Evolutionary conservation across 1,139 yeast species (phyloP), one percentile per base, ranked within the genome.

Genomic region (Yamadazyma aaseri): DNA sequence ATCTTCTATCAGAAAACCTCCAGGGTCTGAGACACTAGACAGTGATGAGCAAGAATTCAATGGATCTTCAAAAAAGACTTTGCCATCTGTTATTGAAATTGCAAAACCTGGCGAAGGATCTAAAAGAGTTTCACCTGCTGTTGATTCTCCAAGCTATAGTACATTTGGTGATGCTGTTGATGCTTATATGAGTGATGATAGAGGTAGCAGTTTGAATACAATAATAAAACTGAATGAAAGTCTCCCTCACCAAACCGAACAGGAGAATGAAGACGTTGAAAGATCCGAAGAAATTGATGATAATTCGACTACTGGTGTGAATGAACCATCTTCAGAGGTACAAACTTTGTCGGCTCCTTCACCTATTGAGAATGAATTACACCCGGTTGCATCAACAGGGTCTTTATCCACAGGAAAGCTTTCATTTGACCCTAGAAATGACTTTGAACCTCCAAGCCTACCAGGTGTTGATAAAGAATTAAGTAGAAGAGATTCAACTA

Each of bases 341-440:
- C 29, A 23, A 24, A n/a, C 32, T 6, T 21, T 29, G 20, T 21
- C 13, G 10, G 23, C 20, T 3, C 34, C 11, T 25, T 14, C 17
- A 25, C 15, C 9, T 14, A 22, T 31, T n/a, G 10, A 17, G 25
- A 23, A 7, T 31, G 59, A 53, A 1, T 38, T 58, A 12, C 56
- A 56, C 18, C 59, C 63, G 0, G 56, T 60, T 2, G 47, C 39
- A 2, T 64, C 73, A 0, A 43, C 60, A 1, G 73, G 72, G 0
- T 65, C 73, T 2, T 53, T 66, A 25, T 66, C 72, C 1, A 65
- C 71, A 0, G 71, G 70, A 1, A 62, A 50, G 26, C 46, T 51
- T 28, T 61, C 71, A 2, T 42, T 58, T 33, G 63, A 47, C 16
- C 42, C 41, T 26, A 36, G 32, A 31, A 28, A 28, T 8, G 47